A percentile compares a stretch with the other conserved stretches of the same genome.
phyloP scores from a whole-genome alignment of 768 basidiomycete species.

The Leucocoprinus birnbaumii region DNA sequence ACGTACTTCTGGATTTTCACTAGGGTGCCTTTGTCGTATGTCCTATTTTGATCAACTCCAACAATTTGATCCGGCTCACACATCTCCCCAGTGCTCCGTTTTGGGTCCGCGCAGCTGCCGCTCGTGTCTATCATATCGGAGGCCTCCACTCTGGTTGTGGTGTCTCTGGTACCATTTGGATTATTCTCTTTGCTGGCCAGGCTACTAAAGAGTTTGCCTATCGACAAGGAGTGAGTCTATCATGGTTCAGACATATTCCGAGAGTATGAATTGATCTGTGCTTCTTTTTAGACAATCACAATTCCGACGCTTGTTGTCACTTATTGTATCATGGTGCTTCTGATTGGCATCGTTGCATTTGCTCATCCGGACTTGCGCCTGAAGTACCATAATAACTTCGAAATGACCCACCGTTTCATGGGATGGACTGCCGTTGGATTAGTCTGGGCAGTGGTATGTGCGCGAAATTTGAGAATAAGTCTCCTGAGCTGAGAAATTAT shows the following conservation, averaged over 20 bases:
- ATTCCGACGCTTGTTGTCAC: constrained; percentile 17
- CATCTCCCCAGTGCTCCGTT: constrained; percentile 22
- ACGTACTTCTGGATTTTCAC: constrained; percentile 44
- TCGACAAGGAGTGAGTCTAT: constrained; percentile 22
- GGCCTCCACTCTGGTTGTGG: constrained; percentile 54
- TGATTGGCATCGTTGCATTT: constrained; percentile 42
- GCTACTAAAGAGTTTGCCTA: constrained; percentile 32
- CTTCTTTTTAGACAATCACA: constrained; percentile 11
- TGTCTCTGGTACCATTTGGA: constrained; percentile 50
- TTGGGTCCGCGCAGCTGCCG: constrained; percentile 42
- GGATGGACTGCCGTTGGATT: constrained; percentile 23
- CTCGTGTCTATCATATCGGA: constrained; percentile 53
- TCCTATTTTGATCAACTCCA: neutral
- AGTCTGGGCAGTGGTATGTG: constrained; percentile 9
- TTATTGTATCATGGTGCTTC: constrained; percentile 43
- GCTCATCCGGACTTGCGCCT: constrained; percentile 47
- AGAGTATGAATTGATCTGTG: too few species aligned
- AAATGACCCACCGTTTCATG: constrained; percentile 50
- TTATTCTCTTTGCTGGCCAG: constrained; percentile 45
- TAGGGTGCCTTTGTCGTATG: constrained; percentile 29
- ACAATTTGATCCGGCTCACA: neutral
- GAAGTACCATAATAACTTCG: constrained; percentile 50
- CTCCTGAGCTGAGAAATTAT: neutral
- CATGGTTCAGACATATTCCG: constrained; percentile 25
- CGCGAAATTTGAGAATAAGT: neutral